These are phyloP conservation scores for Emmonsiellopsis sp. DNA, from an alignment of 2,329 filamentous ascomycete genomes.

Conservation along the genomic window DNA sequence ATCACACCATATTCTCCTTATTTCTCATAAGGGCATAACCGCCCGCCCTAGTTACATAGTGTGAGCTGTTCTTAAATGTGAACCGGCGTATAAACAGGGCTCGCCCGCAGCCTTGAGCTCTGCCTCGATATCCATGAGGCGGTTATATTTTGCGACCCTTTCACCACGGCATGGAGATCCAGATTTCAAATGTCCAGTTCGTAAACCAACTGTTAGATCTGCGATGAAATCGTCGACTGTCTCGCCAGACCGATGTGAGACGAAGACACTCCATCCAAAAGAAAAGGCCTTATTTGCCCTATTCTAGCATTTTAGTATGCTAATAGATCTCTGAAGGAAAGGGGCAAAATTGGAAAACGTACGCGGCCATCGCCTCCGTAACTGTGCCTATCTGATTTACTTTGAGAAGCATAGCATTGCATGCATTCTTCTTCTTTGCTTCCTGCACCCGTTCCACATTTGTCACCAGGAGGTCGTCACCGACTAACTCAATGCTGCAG, in stretches of 20 bases:
- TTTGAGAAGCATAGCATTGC: conserved; percentile 33
- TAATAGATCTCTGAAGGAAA: neutral
- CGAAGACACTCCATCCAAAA: conserved; percentile 32
- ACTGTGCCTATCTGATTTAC: conserved; percentile 37
- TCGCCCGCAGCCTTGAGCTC: conserved; percentile 13
- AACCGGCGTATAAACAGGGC: no score
- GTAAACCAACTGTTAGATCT: conserved; percentile 30
- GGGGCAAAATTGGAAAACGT: conserved; percentile 8
- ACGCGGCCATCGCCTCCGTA: conserved; percentile 32
- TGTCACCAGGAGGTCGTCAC: conserved; percentile 33
- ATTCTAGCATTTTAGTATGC: neutral
- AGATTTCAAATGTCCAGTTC: conserved; percentile 33
- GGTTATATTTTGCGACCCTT: conserved; percentile 36
- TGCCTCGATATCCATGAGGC: conserved; percentile 35
- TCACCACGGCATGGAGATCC: conserved; percentile 33
- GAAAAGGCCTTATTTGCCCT: conserved; percentile 24
- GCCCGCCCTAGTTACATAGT: no score
- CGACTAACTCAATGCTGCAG: conserved; percentile 27
- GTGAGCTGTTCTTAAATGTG: no score
- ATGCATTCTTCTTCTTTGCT: conserved; percentile 29
- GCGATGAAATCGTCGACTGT: conserved; percentile 37
- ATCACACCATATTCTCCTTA: no score
- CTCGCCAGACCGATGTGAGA: conserved; percentile 35
- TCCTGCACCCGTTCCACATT: conserved; percentile 26
- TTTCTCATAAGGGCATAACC: no score